phyloP scores from a whole-genome alignment of 2,329 filamentous ascomycete species.

The Tolypocladium inflatum region DNA sequence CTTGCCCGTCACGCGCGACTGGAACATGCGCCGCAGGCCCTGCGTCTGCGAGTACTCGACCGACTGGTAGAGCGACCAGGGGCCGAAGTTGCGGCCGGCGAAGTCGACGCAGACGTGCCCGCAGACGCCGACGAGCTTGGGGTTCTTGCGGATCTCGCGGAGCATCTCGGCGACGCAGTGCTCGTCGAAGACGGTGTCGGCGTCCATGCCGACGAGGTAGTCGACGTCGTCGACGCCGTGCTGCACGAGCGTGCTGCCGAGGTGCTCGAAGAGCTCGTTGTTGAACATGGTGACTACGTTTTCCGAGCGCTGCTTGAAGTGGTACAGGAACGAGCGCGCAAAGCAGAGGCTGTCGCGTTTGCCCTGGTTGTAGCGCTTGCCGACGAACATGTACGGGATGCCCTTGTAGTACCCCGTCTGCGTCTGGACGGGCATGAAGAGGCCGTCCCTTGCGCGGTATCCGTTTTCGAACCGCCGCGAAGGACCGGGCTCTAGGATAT shows the following conservation, averaged over 20 bases:
- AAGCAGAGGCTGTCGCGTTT: slow-evolving; percentile 40
- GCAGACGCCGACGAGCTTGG: slow-evolving; percentile 35
- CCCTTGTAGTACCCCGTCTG: slow-evolving; percentile 34
- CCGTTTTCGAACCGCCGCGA: slow-evolving; percentile 27
- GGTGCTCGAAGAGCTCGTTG: slow-evolving; percentile 30
- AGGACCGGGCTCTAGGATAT: slow-evolving; percentile 29
- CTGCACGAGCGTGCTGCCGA: slow-evolving; percentile 27
- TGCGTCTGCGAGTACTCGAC: slow-evolving; percentile 39
- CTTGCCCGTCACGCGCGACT: slow-evolving; percentile 38
- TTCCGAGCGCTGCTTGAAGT: slow-evolving; percentile 33
- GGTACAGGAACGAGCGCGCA: slow-evolving; percentile 37
- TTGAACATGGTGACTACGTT: slow-evolving; percentile 35
- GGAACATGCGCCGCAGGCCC: slow-evolving; percentile 36
- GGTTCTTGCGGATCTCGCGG: slow-evolving; percentile 29
- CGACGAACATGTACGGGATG: slow-evolving; percentile 35
- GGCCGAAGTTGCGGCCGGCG: slow-evolving; percentile 27
- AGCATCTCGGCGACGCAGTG: slow-evolving; percentile 35
- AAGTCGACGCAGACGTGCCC: slow-evolving; percentile 40
- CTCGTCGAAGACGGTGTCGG: slow-evolving; percentile 35
- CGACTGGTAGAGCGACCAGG: slow-evolving; percentile 37
- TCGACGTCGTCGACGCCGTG: slow-evolving; percentile 29
- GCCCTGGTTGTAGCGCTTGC: slow-evolving; percentile 39
- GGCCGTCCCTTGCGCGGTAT: slow-evolving; percentile 35
- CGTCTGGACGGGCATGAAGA: slow-evolving; percentile 35
- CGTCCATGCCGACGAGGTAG: slow-evolving; percentile 36